A percentile compares a stretch with the other conserved stretches of the same genome.
phyloP scores from a whole-genome alignment of 1,284 basidiomycete species.

The Cryptococcus sp. region DNA sequence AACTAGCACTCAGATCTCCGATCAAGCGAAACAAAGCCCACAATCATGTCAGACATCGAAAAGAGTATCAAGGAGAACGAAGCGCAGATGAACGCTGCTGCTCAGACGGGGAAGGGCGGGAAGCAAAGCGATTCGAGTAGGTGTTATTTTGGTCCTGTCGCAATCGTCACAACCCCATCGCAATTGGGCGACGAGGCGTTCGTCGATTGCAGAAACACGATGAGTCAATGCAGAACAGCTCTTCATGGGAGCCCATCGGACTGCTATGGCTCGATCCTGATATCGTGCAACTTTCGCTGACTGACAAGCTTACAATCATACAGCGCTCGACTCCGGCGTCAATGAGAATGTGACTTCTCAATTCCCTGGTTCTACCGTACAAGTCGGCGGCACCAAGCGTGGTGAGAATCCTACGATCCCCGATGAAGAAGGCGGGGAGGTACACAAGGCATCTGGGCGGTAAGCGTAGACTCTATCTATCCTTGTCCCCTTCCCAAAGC shows the following conservation, averaged over 20 bases:
- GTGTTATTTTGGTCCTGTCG: constrained; percentile 1
- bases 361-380: constrained; percentile 36
- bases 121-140: constrained; percentile 25
- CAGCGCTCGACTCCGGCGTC: constrained; percentile 33
- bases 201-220: too few species aligned
- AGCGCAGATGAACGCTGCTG: constrained; percentile 25
- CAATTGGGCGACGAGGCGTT: too few species aligned
- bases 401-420: constrained; percentile 37
- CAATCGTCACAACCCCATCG: too few species aligned
- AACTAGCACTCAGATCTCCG: too few species aligned
- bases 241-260: not conserved
- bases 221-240: not conserved
- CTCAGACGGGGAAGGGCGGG: constrained; percentile 14
- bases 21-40: too few species aligned
- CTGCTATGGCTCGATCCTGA: not conserved
- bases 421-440: constrained; percentile 33
- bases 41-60: constrained; percentile 23
- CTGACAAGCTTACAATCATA: not conserved
- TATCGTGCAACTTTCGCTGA: constrained; percentile 1
- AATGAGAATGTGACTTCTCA: constrained; percentile 34
- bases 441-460: constrained; percentile 32
- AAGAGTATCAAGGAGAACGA: constrained; percentile 16
- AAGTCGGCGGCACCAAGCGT: constrained; percentile 32
- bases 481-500: not conserved
- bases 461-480: constrained; percentile 12